Evolutionary conservation across 2,329 filamentous ascomycete species (phyloP).

Genomic region (Paracorniculantispora psalliotae): DNA sequence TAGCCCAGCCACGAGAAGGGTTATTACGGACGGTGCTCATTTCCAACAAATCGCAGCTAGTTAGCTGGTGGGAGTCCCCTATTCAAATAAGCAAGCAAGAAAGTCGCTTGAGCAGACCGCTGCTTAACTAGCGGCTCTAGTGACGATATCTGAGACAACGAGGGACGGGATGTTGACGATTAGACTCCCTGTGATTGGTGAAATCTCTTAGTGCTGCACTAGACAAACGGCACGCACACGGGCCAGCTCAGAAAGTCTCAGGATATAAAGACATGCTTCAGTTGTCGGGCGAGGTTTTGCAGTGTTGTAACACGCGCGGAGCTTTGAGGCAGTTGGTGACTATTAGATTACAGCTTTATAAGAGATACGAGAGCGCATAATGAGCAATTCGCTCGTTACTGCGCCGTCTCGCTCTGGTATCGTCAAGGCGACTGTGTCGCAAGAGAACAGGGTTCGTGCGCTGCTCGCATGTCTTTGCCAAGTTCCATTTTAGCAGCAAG

Average conservation of each 20-base stretch:
- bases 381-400: too few species aligned
- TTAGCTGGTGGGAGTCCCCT: not conserved
- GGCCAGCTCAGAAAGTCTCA: not conserved
- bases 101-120: not conserved
- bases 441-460: not conserved
- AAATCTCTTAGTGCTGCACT: not conserved
- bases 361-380: too few species aligned
- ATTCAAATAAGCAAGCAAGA: not conserved
- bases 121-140: not conserved
- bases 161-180: not conserved
- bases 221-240: not conserved
- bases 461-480: not conserved
- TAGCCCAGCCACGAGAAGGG: constrained; percentile 2
- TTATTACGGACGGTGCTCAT: not conserved
- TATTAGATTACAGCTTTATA: too few species aligned
- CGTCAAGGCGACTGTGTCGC: not conserved
- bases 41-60: not conserved
- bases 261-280: too few species aligned
- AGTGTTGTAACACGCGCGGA: too few species aligned
- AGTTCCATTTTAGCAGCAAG: not conserved
- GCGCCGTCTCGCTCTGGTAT: not conserved
- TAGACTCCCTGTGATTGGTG: not conserved
- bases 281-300: too few species aligned
- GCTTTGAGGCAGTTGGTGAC: too few species aligned
- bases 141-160: not conserved